phyloP scores from a whole-genome alignment of 169 alveolate species.

The Plasmodium vivax region DNA sequence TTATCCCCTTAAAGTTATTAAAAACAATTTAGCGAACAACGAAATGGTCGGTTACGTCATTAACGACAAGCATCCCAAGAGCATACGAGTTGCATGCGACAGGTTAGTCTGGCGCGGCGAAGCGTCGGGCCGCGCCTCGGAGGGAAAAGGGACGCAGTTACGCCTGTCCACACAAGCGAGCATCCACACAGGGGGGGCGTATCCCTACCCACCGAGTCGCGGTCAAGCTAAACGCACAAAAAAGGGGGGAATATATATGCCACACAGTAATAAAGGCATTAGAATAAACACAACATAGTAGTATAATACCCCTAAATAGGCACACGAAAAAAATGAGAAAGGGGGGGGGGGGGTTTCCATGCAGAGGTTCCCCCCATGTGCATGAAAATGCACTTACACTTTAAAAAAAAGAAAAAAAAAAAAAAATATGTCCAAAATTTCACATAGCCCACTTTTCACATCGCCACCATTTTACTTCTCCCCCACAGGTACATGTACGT shows the following conservation, averaged over 20 bases:
- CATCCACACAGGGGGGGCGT: background rate
- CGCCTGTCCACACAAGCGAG: background rate
- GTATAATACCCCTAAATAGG: background rate
- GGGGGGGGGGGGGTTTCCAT: background rate
- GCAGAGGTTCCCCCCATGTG: background rate
- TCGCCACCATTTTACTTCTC: background rate
- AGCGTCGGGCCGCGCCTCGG: background rate
- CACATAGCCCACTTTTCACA: background rate
- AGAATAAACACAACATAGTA: background rate
- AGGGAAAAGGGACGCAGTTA: background rate
- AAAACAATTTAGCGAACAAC: conserved; percentile 88
- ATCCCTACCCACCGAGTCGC: background rate
- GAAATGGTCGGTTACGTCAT: conserved; percentile 92
- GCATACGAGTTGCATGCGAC: conserved; percentile 92
- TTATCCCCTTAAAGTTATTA: conserved; percentile 79
- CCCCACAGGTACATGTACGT: conserved; percentile 90
- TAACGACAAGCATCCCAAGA: conserved; percentile 93
- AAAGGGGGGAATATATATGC: background rate
- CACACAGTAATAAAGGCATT: background rate
- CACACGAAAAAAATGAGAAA: background rate
- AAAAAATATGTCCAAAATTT: background rate
- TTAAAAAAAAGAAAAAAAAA: background rate
- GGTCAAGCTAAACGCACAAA: background rate
- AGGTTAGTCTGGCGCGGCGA: conserved; percentile 69
- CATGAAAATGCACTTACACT: background rate